Evolutionary conservation across 208 protist species (phyloP), one percentile per base, ranked within the genome.

Genomic region (Acanthamoeba triangularis): DNA sequence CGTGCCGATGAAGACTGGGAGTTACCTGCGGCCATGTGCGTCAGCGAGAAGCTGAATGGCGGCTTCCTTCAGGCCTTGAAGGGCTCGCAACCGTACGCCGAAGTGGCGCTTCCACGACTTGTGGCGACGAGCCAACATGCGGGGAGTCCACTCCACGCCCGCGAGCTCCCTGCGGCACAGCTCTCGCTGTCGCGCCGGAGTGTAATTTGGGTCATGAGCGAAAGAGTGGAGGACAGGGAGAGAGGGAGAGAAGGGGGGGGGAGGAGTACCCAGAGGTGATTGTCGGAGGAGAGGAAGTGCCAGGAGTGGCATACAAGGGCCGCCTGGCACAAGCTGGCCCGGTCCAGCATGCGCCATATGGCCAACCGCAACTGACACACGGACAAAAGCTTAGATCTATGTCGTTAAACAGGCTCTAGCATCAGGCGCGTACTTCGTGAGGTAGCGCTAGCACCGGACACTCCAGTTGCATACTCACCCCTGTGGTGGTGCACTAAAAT

Each of bases 41-140:
- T 65, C 23, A 18, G 11, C 23, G 14, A 65, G 23, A 3, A 65
- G 25, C 16, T 65, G 23, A 10, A 0, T 1, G 14, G 49, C 49
- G 7, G 13, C 13, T 14, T 54, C 13, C 6, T 6, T 20, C 6
- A 69, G 28, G 7, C 28, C 7, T 5, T 16, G 7, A n/a, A 18
- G 33, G 6, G 67, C 14, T 1, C 67, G 67, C 28, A 1, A 3
- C 7, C 67, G 67, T 8, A 76, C 67, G 67, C 3, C 35, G 18
- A 76, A 76, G 35, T 76, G 67, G 13, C 35, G 67, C 67, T 76
- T 76, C 67, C 67, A 76, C 25, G 67, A 76, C 67, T 76, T 76
- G 67, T 76, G 67, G 33, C 30, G 28, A n/a, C 67, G 67, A 33
- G 67, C 28, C 33, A 76, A 30, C 28, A 41, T 41, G 28, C 67